These are phyloP conservation scores for Collybia sordida DNA, from an alignment of 768 basidiomycete genomes.

Conservation along the genomic window DNA sequence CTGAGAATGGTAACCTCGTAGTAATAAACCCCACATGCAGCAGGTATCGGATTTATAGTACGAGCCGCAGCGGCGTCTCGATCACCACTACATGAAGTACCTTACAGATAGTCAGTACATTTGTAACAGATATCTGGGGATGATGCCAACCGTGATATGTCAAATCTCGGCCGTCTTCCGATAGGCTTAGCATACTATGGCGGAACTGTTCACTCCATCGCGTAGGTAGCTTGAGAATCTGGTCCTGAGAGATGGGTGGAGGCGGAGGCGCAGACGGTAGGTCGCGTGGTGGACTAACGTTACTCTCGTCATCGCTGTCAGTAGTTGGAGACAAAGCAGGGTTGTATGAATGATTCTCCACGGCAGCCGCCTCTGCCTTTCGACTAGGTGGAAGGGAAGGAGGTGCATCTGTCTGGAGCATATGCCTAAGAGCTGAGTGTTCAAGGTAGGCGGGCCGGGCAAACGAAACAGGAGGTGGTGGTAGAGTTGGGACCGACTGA, in stretches of 20 bases:
- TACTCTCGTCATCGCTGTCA: slow-evolving; percentile 72
- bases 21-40: slow-evolving; percentile 90
- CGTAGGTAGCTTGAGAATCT: slow-evolving; percentile 62
- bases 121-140: neutral
- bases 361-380: slow-evolving; percentile 29
- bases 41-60: slow-evolving; percentile 74
- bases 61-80: slow-evolving; percentile 85
- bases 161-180: slow-evolving; percentile 71
- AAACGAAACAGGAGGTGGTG: slow-evolving; percentile 41
- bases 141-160: slow-evolving; percentile 58
- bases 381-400: slow-evolving; percentile 36
- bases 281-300: slow-evolving; percentile 47
- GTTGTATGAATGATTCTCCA: slow-evolving; percentile 20
- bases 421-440: slow-evolving; percentile 69
- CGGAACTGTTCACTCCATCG: slow-evolving; percentile 77
- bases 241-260: slow-evolving; percentile 32
- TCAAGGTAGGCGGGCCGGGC: slow-evolving; percentile 75
- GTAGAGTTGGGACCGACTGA: slow-evolving; percentile 27
- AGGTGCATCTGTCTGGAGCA: slow-evolving; percentile 57
- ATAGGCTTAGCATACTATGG: slow-evolving; percentile 56
- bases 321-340: slow-evolving; percentile 37
- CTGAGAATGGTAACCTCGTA: slow-evolving; percentile 87
- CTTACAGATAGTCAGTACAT: slow-evolving; percentile 24
- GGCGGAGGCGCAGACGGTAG: slow-evolving; percentile 25
- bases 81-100: slow-evolving; percentile 58